Base-by-base conservation (phyloP, 2,329 filamentous ascomycete species). In the Ceratocystis eucalypticola region DNA sequence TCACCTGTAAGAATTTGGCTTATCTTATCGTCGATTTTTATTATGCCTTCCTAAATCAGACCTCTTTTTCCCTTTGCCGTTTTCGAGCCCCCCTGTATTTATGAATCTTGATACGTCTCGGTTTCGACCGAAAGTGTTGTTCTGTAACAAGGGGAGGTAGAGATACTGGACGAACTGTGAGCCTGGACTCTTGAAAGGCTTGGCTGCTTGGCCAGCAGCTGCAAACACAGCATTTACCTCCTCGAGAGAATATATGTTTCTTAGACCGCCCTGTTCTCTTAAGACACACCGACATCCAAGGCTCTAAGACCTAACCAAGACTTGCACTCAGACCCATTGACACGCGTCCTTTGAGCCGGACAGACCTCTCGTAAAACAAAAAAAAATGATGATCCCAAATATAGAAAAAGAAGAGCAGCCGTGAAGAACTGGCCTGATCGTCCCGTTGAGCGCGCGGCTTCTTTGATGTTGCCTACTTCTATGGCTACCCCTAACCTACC, bases 81-180 rank as follows among this genome's bases (percentile, higher is more conserved):
- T 8, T 12, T 15, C 20, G 20, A 22, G 48, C 48, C 28, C 25
- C 53, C 53, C 28, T 37, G 8, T 37, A 37, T 17, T 59, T 59
- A 5, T 59, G 28, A 59, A 59, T 59, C 17, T 33, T 59, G 28
- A 59, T 30, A 20, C 53, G 53, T 59, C 53, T 59, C 28, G 53
- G 53, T 17, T 37, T 59, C 53, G 28, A 59, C 53, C 53, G 53
- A 59, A 59, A 10, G 17, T 59, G 53, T 37, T 33, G 25, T 30
- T 59, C 53, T 59, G 53, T 59, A 59, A 59, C 53, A 59, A 37
- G 53, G 53, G n/a, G 53, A 59, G 28, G 28, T 4, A 59, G 53
- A 33, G 28, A 59, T 59, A 59, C 53, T 30, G 53, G 53, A 59
- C 28, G 53, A 59, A 59, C 53, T 33, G 53, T 33, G 25, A 20